Evolutionary conservation across 108 stramenopile genomes (phyloP), one percentile per base, ranked within the genome.

Genomic region (Nitzschia sp.): DNA sequence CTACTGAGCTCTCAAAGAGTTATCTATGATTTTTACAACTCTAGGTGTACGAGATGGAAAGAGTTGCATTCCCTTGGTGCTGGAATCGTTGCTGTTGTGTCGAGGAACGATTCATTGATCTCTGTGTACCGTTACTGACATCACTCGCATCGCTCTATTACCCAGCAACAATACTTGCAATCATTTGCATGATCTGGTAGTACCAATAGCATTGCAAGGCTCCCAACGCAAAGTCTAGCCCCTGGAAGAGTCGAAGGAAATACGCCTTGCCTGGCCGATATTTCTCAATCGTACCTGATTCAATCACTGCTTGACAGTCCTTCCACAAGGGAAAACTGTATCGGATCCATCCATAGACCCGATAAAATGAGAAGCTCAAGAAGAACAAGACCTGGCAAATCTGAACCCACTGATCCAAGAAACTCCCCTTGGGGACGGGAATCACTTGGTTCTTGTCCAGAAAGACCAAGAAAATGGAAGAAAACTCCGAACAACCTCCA

Each of bases 401-500:
- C 13, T 34, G 21, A 3, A 74, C 36, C 56, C 66, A 45, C 0
- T 21, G n/a, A n/a, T 49, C 68, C 25, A 64, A 36, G 8, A 46
- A 18, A 15, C 58, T 46, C 2, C 55, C 70, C 23, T 24, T n/a
- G 15, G 38, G 27, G 68, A 62, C 64, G 1, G 70, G 78, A 34
- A 74, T 70, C 59, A 69, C 84, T 31, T 69, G 45, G 34, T 67
- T 65, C 19, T 80, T 29, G 76, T 87, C 83, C 2, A 81, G 54
- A 60, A 83, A 70, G 2, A 84, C 79, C 46, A 87, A 71, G 64
- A 81, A 83, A 2, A 87, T 59, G 32, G 77, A 71, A 59, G 70
- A 72, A 23, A 85, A 72, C 57, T 82, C 82, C 24, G 81, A 80
- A 21, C 74, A 81, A 18, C 86, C 86, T 21, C 71, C 66, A 76